A percentile compares a stretch with the other conserved stretches of the same genome.
These are phyloP conservation scores for Russula virescens DNA, from an alignment of 768 basidiomycete species.

Conservation along the genomic window DNA sequence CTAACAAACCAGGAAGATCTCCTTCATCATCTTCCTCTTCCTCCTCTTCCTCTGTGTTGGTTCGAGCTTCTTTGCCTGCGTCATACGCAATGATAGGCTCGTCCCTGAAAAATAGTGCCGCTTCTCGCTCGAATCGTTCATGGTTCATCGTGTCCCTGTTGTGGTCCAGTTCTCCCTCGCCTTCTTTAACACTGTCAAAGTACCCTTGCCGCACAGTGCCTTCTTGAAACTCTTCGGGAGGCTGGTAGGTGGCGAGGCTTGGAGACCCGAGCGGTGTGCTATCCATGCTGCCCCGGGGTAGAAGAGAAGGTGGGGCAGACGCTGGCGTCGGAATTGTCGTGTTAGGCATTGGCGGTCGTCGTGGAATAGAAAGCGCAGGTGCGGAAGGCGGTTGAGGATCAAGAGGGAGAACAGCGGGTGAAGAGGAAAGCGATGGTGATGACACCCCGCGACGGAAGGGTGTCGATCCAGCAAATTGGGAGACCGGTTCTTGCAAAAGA, in stretches of 20 bases:
- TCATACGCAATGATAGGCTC: conserved; percentile 22
- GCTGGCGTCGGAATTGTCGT: conserved; percentile 24
- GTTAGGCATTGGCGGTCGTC: conserved; percentile 27
- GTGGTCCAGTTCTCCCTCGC: conserved; percentile 30
- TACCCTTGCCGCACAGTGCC: conserved; percentile 23
- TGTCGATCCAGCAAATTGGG: not conserved
- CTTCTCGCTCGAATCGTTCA: conserved; percentile 7
- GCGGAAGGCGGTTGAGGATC: conserved; percentile 1
- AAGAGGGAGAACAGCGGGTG: not conserved
- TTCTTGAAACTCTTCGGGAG: conserved; percentile 36
- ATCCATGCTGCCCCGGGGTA: conserved; percentile 17
- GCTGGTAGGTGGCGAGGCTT: conserved; percentile 34
- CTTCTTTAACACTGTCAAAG: conserved; percentile 30
- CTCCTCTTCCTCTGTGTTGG: conserved; percentile 35
- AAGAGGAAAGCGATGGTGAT: not conserved
- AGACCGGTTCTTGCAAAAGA: not conserved
- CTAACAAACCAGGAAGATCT: conserved; percentile 33
- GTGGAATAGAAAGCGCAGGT: conserved; percentile 14
- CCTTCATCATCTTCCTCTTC: conserved; percentile 36
- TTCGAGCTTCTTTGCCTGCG: conserved; percentile 28
- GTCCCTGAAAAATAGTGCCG: conserved; percentile 24
- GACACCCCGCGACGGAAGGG: not conserved
- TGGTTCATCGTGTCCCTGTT: conserved; percentile 29
- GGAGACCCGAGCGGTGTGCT: conserved; percentile 33
- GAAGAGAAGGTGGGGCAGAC: conserved; percentile 11